Evolutionary conservation across 2,329 filamentous ascomycete genomes (phyloP).

Genomic region (Colletotrichum somersetense): DNA sequence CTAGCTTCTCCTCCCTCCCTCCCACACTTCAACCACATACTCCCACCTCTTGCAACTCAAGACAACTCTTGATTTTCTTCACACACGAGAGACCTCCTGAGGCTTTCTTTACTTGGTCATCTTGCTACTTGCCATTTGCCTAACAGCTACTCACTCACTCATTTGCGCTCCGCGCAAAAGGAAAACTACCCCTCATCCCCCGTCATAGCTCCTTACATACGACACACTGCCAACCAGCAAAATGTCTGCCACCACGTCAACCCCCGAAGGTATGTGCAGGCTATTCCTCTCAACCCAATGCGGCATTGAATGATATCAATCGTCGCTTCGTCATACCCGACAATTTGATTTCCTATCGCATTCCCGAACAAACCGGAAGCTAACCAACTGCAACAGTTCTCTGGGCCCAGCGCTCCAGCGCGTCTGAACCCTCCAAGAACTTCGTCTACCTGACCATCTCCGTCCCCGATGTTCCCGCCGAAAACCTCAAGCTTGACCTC

Average conservation of each 20-base stretch:
- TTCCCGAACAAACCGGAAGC: background rate
- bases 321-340: constrained; percentile 13
- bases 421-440: constrained; percentile 85
- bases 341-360: too few species aligned
- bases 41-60: constrained; percentile 8
- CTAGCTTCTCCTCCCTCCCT: constrained; percentile 21
- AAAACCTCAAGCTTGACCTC: constrained; percentile 84
- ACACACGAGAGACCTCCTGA: constrained; percentile 5
- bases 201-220: constrained; percentile 39
- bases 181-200: constrained; percentile 37
- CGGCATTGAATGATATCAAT: background rate
- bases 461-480: constrained; percentile 84
- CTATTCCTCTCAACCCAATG: background rate
- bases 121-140: constrained; percentile 24
- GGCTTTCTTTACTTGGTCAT: background rate
- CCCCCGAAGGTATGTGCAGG: constrained; percentile 56
- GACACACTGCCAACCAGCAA: constrained; percentile 37
- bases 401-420: constrained; percentile 97
- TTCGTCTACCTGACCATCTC: constrained; percentile 93
- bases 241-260: constrained; percentile 49
- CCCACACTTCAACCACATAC: constrained; percentile 21
- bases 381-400: constrained; percentile 71
- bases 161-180: constrained; percentile 35
- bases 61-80: constrained; percentile 7
- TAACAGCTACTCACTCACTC: constrained; percentile 15